These are phyloP conservation scores for Termitomyces sp. DNA, from an alignment of 768 basidiomycete species.

Conservation along the genomic window DNA sequence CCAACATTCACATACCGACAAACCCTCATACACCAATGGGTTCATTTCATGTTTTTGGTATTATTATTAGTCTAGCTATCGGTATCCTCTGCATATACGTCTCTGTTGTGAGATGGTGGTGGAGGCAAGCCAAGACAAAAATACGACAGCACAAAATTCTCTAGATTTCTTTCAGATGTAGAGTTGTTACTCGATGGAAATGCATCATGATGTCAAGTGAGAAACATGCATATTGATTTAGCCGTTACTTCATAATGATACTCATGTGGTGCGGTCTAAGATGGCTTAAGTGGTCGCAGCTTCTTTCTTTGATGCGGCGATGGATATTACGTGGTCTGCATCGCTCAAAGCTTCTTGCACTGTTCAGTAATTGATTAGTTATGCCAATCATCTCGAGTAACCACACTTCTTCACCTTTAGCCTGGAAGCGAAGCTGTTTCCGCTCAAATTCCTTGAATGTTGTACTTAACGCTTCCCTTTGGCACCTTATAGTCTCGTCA, in stretches of 20 bases:
- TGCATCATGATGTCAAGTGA: not conserved
- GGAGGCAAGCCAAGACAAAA: conserved; percentile 43
- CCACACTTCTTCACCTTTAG: conserved; percentile 30
- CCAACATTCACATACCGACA: conserved; percentile 62
- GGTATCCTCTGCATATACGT: conserved; percentile 41
- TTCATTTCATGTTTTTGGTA: conserved; percentile 48
- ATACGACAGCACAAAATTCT: conserved; percentile 16
- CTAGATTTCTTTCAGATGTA: not conserved
- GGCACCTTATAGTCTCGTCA: conserved; percentile 34
- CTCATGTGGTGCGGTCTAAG: not conserved
- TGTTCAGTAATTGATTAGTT: conserved; percentile 8
- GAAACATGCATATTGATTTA: not conserved
- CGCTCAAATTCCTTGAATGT: conserved; percentile 38
- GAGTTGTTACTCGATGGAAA: not conserved
- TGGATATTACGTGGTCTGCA: conserved; percentile 31
- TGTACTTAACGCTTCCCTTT: conserved; percentile 30
- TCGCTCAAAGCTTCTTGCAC: conserved; percentile 39
- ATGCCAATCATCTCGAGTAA: not conserved
- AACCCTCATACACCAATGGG: conserved; percentile 34
- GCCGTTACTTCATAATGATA: not conserved
- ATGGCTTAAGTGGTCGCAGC: not conserved
- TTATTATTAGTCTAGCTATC: conserved; percentile 42
- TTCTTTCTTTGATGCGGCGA: conserved; percentile 19
- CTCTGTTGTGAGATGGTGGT: conserved; percentile 56
- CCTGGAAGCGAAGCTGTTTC: conserved; percentile 35